Percentiles rank a stretch among this genome's conserved stretches.
These are phyloP conservation scores for Lagerstroemia speciosa DNA, from an alignment of 345 rosid species.

Conservation along the genomic window DNA sequence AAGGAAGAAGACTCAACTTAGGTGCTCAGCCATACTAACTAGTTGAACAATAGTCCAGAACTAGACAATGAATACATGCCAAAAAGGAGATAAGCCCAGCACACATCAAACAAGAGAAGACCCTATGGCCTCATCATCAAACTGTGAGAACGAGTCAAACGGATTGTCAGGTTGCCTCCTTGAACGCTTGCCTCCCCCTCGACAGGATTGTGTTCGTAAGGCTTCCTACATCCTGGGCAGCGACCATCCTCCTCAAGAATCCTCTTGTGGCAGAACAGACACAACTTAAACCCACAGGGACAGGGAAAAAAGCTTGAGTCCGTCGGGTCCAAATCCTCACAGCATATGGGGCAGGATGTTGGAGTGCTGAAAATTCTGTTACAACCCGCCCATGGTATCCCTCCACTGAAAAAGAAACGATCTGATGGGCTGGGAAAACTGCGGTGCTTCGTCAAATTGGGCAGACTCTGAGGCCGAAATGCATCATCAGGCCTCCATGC, in stretches of 20 bases:
- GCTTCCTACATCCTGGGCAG: conserved; percentile 93
- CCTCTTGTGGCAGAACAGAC: conserved; percentile 94
- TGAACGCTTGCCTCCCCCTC: conserved; percentile 46
- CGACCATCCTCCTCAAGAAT: conserved; percentile 87
- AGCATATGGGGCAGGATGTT: conserved; percentile 66
- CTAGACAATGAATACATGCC: conserved; percentile 21
- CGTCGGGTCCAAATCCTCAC: conserved; percentile 75
- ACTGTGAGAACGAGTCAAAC: conserved; percentile 72
- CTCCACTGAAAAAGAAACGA: conserved; percentile 35
- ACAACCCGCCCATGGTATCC: conserved; percentile 32
- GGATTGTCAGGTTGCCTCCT: conserved; percentile 49
- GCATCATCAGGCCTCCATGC: conserved; percentile 90
- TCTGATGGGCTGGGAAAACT: conserved; percentile 35
- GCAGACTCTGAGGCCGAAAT: conserved; percentile 69
- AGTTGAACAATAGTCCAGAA: conserved; percentile 25
- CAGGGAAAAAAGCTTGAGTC: conserved; percentile 83
- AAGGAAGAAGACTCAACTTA: conserved; percentile 36
- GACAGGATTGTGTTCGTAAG: conserved; percentile 40
- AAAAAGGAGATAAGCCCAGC: conserved; percentile 28
- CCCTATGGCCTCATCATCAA: conserved; percentile 74
- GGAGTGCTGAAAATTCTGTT: conserved; percentile 25
- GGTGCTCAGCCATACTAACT: conserved; percentile 44
- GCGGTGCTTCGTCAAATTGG: conserved; percentile 63
- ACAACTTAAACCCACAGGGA: conserved; percentile 77
- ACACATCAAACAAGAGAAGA: conserved; percentile 23